Percentiles rank a stretch among this genome's conserved stretches.
Conservation (phyloP, 1,139 yeast genomes). For the Geotrichum aggregatum region DNA sequence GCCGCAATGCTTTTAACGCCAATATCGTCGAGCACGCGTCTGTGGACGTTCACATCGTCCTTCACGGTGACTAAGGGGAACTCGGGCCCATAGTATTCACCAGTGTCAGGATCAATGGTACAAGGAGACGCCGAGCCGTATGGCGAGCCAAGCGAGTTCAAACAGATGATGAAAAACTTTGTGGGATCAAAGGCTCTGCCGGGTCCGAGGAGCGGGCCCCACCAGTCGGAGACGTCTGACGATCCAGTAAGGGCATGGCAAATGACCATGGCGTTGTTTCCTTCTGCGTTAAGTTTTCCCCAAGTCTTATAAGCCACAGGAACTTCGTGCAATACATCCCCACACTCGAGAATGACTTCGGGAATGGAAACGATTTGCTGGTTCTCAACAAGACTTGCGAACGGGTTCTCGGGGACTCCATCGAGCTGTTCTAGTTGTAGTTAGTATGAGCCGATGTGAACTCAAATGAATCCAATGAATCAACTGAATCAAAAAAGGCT, state of each 20-base stretch:
- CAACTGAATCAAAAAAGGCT: not conserved
- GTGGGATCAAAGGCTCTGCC: conserved; percentile 88
- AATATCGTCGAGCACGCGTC: conserved; percentile 62
- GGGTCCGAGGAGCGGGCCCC: conserved; percentile 93
- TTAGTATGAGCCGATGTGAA: no score
- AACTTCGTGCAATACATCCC: conserved; percentile 63
- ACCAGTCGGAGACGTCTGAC: conserved; percentile 92
- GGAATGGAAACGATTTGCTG: conserved; percentile 85
- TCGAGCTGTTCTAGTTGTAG: conserved; percentile 26
- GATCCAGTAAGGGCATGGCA: conserved; percentile 97
- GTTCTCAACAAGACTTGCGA: conserved; percentile 64
- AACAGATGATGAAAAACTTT: conserved; percentile 76
- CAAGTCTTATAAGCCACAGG: conserved; percentile 96
- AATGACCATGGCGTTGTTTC: conserved; percentile 74
- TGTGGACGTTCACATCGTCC: conserved; percentile 83
- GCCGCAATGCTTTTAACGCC: conserved; percentile 74
- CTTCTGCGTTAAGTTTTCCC: conserved; percentile 69
- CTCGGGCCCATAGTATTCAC: conserved; percentile 82
- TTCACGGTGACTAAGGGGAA: conserved; percentile 89
- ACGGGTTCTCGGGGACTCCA: conserved; percentile 62
- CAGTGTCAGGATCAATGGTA: conserved; percentile 67
- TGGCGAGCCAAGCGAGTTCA: conserved; percentile 91
- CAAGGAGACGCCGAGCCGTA: conserved; percentile 95
- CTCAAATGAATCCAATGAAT: no score
- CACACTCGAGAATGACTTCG: conserved; percentile 70